These are phyloP conservation scores for Uncinocarpus reesii DNA, from an alignment of 2,329 filamentous ascomycete genomes.

Conservation along the genomic window DNA sequence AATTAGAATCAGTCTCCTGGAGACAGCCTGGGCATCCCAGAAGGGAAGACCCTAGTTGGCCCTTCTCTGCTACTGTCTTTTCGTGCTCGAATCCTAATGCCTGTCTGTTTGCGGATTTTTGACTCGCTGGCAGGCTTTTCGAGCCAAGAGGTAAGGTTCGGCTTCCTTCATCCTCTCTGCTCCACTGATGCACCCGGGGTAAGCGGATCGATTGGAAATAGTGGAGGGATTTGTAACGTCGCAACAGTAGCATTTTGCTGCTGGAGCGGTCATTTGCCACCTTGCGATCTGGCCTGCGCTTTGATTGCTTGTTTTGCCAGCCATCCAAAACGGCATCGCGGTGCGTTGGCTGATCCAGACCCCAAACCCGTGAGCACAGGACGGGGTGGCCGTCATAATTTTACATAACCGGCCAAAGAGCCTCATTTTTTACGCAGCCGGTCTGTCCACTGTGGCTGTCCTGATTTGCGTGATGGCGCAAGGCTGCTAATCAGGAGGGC, in stretches of 20 bases:
- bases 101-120: background rate
- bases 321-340: no score
- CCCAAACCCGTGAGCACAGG: background rate
- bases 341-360: slow-evolving; percentile 3
- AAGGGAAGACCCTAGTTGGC: background rate
- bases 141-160: slow-evolving; percentile 1
- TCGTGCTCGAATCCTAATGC: background rate
- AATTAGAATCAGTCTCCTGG: background rate
- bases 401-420: no score
- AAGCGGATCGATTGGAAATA: slow-evolving; percentile 12
- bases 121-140: background rate
- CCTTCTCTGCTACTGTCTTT: background rate
- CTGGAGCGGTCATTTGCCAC: slow-evolving; percentile 1
- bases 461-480: slow-evolving; percentile 2
- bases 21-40: background rate
- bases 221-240: slow-evolving; percentile 12
- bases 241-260: slow-evolving; percentile 5
- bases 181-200: slow-evolving; percentile 9
- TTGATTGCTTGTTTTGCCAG: background rate
- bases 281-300: no score
- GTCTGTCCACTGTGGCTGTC: slow-evolving; percentile 2
- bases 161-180: background rate
- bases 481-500: no score
- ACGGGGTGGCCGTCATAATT: no score
- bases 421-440: background rate